Evolutionary conservation across 164 flowering plant species (phyloP).

Genomic region (grape (Vitis vinifera)): DNA sequence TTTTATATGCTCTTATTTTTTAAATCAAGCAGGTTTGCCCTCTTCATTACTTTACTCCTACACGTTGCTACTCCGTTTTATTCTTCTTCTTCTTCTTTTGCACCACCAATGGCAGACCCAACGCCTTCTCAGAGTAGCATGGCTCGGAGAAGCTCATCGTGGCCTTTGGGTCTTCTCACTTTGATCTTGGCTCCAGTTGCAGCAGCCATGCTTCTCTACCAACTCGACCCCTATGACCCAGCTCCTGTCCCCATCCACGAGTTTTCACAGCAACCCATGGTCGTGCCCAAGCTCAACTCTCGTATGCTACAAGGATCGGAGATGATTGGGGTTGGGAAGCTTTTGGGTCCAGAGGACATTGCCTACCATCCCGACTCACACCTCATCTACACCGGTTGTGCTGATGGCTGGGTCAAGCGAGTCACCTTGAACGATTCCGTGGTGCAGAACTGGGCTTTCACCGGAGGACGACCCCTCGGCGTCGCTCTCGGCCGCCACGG

Average conservation of each 20-base stretch:
- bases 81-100: too few relatives aligned
- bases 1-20: too few relatives aligned
- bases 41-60: too few relatives aligned
- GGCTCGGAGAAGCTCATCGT: too few relatives aligned
- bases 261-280: constrained; percentile 11
- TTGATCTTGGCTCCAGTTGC: too few relatives aligned
- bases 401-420: constrained; percentile 82
- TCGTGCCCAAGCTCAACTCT: constrained; percentile 29
- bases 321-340: constrained; percentile 40
- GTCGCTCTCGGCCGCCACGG: constrained; percentile 42
- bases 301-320: constrained; percentile 42
- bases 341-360: constrained; percentile 75
- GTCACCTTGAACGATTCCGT: constrained; percentile 40
- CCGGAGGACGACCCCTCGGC: constrained; percentile 76
- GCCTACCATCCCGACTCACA: constrained; percentile 46
- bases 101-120: too few relatives aligned
- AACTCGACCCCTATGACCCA: too few relatives aligned
- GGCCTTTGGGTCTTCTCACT: too few relatives aligned
- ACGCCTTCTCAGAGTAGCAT: too few relatives aligned
- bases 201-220: too few relatives aligned
- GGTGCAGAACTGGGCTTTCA: constrained; percentile 48
- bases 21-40: too few relatives aligned
- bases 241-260: constrained; percentile 42
- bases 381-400: constrained; percentile 59
- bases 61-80: too few relatives aligned